Percentiles rank a stretch among this genome's conserved stretches.
Conservation (phyloP, 2,329 filamentous ascomycete species). For the Calcarisporium arbuscula region DNA sequence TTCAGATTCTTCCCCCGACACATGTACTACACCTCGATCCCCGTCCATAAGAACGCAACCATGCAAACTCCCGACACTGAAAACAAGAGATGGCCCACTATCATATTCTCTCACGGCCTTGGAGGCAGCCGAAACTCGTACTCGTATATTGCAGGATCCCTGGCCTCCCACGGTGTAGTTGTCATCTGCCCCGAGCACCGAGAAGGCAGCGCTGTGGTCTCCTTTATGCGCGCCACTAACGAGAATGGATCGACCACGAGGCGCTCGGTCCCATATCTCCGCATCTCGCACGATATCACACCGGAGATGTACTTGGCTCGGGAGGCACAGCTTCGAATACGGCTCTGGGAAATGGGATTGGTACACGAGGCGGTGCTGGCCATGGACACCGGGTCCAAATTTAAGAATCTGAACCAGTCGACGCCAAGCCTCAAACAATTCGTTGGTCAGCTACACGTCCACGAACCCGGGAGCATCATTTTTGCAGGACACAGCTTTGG, state of each 20-base stretch:
- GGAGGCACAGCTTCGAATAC: constrained; percentile 66
- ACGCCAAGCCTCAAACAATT: constrained; percentile 52
- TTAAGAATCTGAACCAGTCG: constrained; percentile 49
- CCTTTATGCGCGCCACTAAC: constrained; percentile 59
- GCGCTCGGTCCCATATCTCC: constrained; percentile 39
- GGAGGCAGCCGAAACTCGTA: constrained; percentile 79
- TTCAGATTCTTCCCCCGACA: constrained; percentile 62
- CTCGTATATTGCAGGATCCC: constrained; percentile 71
- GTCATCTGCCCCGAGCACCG: constrained; percentile 79
- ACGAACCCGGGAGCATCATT: constrained; percentile 64
- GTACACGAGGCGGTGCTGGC: constrained; percentile 61
- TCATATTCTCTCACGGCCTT: constrained; percentile 81
- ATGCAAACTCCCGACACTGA: constrained; percentile 45
- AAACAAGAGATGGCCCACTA: constrained; percentile 64
- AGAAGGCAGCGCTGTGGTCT: constrained; percentile 72
- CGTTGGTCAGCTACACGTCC: constrained; percentile 55
- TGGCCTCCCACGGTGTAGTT: constrained; percentile 75
- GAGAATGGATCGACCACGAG: constrained; percentile 28
- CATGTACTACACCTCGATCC: constrained; percentile 67
- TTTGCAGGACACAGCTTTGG: constrained; percentile 82
- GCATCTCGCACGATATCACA: constrained; percentile 55
- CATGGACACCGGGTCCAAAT: constrained; percentile 50
- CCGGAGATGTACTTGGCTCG: constrained; percentile 61
- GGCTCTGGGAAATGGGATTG: constrained; percentile 72
- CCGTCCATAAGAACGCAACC: constrained; percentile 64